Base-by-base conservation (phyloP, 2,329 filamentous ascomycete genomes). In the Fonsecaea pedrosoi region DNA sequence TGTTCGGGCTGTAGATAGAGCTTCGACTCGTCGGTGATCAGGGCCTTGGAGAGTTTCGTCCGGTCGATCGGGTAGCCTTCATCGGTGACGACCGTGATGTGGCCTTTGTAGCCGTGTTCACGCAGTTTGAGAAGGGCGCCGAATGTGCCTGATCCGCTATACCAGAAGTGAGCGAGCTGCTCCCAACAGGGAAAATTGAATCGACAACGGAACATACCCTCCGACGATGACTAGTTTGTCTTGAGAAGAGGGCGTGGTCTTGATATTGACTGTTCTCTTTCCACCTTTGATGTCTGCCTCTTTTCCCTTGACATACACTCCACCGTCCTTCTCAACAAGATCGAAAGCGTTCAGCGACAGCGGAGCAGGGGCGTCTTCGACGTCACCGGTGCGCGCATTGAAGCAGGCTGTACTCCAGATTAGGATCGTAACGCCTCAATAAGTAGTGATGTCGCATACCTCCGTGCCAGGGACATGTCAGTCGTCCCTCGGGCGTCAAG, bases 401-500 rank as follows among this genome's bases (percentile, higher is more conserved):
- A 97, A 99, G 83, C 95, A 99, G 65, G 95, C 95, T 94, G 70
- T 42, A 7, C 60, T 50, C 7, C 65, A 62, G 53, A 48, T 60
- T 40, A 21, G 13, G 15, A 40, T 61, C n/a, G 15, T n/a, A 35
- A 12, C 7, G 13, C 25, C 45, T 10, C n/a, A 42, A 13, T 21
- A 32, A 32, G 66, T 13, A 25, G 67, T 21, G n/a, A 13, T 56
- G 55, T 18, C 59, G 78, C 84, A 71, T 77, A 95, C 92, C 92
- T 82, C 94, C 94, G 77, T 98, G 94, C 95, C 95, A 98, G 3
- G 94, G 93, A 78, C 95, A 99, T 6, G 92, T 97, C 69, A 99
- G 80, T 59, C 92, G 86, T 4, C 95, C 95, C 72, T 91, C 89
- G 2, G 87, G 87, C 7, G 92, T 92, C 70, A 99, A 80, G 7